Evolutionary conservation across 148 eudicot species (phyloP), one percentile per base, ranked within the genome.

Genomic region (Spergularia marina): DNA sequence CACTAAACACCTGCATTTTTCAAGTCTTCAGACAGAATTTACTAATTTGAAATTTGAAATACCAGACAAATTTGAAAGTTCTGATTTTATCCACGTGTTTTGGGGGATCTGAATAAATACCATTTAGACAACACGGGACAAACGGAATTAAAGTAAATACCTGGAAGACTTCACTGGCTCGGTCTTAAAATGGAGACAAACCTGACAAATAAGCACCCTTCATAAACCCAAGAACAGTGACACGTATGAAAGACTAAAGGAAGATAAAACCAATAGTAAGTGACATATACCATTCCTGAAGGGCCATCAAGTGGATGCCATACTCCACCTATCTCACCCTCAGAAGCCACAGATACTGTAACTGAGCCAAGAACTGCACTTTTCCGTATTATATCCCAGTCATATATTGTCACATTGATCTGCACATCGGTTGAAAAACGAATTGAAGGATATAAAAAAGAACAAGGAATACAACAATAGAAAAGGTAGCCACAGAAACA

Each of bases 301-400:
- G 93, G 34, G 65, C 95, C 89, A 77, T 91, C 88, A 76, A 94
- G 79, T 16, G 88, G 66, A 83, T 91, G 84, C 98, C 98, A 94
- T 74, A 83, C 81, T 74, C 89, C 89, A 83, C 89, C 91, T 67
- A 84, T 86, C 71, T 94, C 93, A 47, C 87, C 93, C 85, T 87
- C 98, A 72, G 80, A 85, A 86, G 88, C 88, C 65, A 91, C 88
- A 70, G 85, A 84, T 76, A 94, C 76, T 56, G 85, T 81, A 59
- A 88, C 91, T 57, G 95, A 90, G 76, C 98, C 98, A 78, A 94
- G 93, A 78, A 89, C 87, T 74, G 93, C 88, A 87, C 98, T 91
- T 86, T 91, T 91, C 90, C 93, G 86, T 63, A 91, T 83, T 80
- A 94, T 94, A 78, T 94, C 98, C 98, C 98, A 91, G 65, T 94